phyloP scores from a whole-genome alignment of 805 yeast genomes.

The Ogataea paraovalis region DNA sequence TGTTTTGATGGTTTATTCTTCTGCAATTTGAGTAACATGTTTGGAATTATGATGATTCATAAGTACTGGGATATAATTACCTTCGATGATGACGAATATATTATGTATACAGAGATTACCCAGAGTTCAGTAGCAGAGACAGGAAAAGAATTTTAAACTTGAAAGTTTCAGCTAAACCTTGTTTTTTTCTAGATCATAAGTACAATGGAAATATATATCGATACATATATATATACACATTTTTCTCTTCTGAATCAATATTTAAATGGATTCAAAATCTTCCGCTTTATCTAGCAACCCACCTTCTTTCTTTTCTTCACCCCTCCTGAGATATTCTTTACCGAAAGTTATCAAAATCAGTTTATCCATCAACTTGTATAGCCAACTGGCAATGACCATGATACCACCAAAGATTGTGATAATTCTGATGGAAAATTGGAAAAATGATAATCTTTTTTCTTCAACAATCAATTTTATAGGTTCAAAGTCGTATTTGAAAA shows the following conservation, averaged over 20 bases:
- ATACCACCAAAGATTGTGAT: slow-evolving; percentile 84
- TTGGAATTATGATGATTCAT: slow-evolving; percentile 90
- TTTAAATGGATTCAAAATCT: slow-evolving; percentile 25
- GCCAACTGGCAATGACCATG: slow-evolving; percentile 64
- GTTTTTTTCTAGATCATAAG: neutral
- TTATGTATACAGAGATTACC: slow-evolving; percentile 22
- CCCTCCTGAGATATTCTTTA: slow-evolving; percentile 46
- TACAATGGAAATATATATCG: neutral
- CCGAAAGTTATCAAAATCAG: slow-evolving; percentile 53
- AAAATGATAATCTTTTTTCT: slow-evolving; percentile 72
- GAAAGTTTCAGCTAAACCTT: neutral
- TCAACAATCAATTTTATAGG: slow-evolving; percentile 68
- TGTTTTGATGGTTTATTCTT: slow-evolving; percentile 89
- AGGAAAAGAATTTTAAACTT: neutral
- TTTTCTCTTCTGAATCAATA: neutral
- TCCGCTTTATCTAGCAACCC: slow-evolving; percentile 27
- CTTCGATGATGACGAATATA: slow-evolving; percentile 89
- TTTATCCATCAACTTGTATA: slow-evolving; percentile 54
- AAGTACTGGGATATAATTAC: slow-evolving; percentile 97
- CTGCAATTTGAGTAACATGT: slow-evolving; percentile 73
- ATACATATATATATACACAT: neutral
- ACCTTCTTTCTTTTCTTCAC: slow-evolving; percentile 40
- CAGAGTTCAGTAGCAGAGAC: too few species aligned
- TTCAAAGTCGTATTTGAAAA: slow-evolving; percentile 82
- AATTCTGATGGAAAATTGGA: slow-evolving; percentile 71